These are phyloP conservation scores for Orbilia quercus DNA, from an alignment of 2,329 filamentous ascomycete species.

Conservation along the genomic window DNA sequence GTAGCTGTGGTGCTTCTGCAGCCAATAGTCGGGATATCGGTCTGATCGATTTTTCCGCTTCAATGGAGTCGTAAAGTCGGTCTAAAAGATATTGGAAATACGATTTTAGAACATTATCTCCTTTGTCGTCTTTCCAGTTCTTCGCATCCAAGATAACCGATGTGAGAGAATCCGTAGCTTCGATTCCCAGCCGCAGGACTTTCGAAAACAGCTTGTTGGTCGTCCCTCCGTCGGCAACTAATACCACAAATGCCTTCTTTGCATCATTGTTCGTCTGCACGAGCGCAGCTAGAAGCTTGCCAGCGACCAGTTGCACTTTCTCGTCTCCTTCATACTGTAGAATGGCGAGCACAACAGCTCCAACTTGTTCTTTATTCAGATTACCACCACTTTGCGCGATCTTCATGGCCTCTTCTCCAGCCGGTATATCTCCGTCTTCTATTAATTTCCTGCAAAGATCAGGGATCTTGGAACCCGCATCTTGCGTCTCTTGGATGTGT, in stretches of 20 bases:
- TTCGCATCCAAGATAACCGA: slow-evolving; percentile 56
- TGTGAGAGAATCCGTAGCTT: slow-evolving; percentile 58
- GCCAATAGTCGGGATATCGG: slow-evolving; percentile 58
- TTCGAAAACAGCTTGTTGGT: slow-evolving; percentile 41
- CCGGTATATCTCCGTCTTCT: slow-evolving; percentile 49
- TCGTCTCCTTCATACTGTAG: slow-evolving; percentile 35
- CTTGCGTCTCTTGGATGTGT: slow-evolving; percentile 58
- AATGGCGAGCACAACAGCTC: slow-evolving; percentile 36
- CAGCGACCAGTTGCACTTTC: slow-evolving; percentile 39
- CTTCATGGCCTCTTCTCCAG: slow-evolving; percentile 57
- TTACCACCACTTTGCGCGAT: slow-evolving; percentile 55
- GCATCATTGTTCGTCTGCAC: slow-evolving; percentile 56
- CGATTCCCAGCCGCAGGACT: slow-evolving; percentile 53
- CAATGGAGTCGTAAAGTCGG: slow-evolving; percentile 30
- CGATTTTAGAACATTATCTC: slow-evolving; percentile 52
- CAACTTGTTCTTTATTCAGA: slow-evolving; percentile 19
- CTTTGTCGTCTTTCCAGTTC: slow-evolving; percentile 54
- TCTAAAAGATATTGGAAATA: slow-evolving; percentile 58
- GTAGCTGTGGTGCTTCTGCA: slow-evolving; percentile 53
- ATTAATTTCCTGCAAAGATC: slow-evolving; percentile 58
- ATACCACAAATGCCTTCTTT: slow-evolving; percentile 45
- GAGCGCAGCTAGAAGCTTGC: slow-evolving; percentile 57
- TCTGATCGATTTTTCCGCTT: slow-evolving; percentile 44
- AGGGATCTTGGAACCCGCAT: slow-evolving; percentile 54
- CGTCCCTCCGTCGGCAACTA: slow-evolving; percentile 32